Conservation (phyloP, 2,329 filamentous ascomycete species). For the Cladophialophora exuberans region DNA sequence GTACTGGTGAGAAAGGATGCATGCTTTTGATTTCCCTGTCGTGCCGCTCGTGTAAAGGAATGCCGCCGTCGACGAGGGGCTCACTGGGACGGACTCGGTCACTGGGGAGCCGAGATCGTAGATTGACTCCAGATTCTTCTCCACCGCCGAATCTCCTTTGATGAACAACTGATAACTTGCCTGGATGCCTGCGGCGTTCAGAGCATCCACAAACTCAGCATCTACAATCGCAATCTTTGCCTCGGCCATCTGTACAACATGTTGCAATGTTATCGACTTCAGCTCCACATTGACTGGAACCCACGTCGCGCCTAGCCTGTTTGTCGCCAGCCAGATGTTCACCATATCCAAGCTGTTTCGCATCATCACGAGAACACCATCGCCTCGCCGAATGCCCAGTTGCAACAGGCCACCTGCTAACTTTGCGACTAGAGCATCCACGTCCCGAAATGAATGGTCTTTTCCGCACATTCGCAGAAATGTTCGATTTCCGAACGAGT, state of each 20-base stretch:
- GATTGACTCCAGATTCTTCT: slow-evolving; percentile 1
- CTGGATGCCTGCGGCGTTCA: slow-evolving; percentile 2
- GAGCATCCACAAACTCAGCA: slow-evolving; percentile 6
- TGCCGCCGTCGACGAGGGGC: slow-evolving; percentile 12
- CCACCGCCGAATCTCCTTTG: not conserved
- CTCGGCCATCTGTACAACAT: slow-evolving; percentile 11
- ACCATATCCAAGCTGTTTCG: slow-evolving; percentile 23
- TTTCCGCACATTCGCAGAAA: slow-evolving; percentile 13
- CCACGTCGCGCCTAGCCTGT: slow-evolving; percentile 21
- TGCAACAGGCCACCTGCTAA: slow-evolving; percentile 15
- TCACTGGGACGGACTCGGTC: slow-evolving; percentile 1
- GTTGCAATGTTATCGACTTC: slow-evolving; percentile 17
- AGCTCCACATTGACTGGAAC: slow-evolving; percentile 23
- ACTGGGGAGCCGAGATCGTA: not conserved
- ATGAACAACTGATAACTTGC: not conserved
- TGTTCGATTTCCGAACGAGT: not conserved
- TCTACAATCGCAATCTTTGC: slow-evolving; percentile 17
- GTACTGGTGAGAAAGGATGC: slow-evolving; percentile 21
- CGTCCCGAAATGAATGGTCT: slow-evolving; percentile 5
- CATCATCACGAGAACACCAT: slow-evolving; percentile 22
- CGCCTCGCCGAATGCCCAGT: slow-evolving; percentile 6
- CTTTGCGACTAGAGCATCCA: not conserved
- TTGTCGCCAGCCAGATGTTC: slow-evolving; percentile 20
- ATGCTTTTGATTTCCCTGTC: slow-evolving; percentile 31
- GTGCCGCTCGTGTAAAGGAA: slow-evolving; percentile 23